Evolutionary conservation across 1,284 basidiomycete species (phyloP).

Genomic region (Pascua guehoae): DNA sequence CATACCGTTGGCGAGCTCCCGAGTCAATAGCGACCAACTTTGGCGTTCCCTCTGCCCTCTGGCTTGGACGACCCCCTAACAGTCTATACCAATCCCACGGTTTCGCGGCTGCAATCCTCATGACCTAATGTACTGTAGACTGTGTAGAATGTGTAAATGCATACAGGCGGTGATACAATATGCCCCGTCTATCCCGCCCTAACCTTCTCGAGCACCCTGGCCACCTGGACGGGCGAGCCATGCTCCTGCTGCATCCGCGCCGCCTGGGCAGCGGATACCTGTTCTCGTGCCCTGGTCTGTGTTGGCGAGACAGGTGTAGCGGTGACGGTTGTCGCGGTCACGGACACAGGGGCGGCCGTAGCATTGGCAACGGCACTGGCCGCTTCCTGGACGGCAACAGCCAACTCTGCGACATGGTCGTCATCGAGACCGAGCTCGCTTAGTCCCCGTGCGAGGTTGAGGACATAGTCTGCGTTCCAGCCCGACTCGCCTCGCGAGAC

Average conservation of each 20-base stretch:
- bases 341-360: not conserved
- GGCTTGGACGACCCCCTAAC: not conserved
- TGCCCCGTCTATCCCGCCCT: no score
- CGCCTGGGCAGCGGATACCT: no score
- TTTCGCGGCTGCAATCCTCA: no score
- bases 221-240: no score
- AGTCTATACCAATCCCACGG: not conserved
- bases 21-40: not conserved
- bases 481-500: constrained; percentile 8
- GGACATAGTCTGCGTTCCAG: constrained; percentile 13
- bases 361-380: not conserved
- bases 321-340: no score
- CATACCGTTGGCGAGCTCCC: not conserved
- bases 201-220: no score
- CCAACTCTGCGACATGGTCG: constrained; percentile 13
- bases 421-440: constrained; percentile 15
- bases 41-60: not conserved
- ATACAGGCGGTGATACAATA: no score
- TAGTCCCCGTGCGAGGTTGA: constrained; percentile 14
- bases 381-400: constrained; percentile 6
- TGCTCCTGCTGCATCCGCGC: no score
- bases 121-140: no score
- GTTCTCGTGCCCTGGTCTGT: no score
- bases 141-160: no score
- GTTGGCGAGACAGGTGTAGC: no score